Evolutionary conservation across 441 rosid genomes (phyloP).

Genomic region (Flueggea neowawraea): DNA sequence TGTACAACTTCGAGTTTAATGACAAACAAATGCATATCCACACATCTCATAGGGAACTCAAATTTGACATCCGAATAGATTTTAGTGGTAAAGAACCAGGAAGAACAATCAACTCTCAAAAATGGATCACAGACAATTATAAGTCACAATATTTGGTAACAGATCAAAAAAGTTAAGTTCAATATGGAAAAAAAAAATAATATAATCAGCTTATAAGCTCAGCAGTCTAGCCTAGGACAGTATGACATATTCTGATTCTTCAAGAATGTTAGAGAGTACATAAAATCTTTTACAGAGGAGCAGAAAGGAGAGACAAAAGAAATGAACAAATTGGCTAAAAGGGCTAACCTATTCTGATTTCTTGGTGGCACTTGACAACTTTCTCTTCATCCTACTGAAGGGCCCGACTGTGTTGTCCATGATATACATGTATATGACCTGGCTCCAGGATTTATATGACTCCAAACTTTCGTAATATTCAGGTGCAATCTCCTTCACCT

Average conservation of each 20-base stretch:
- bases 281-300: not conserved
- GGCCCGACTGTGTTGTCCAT: conserved; percentile 68
- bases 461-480: conserved; percentile 71
- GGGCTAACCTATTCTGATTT: conserved; percentile 50
- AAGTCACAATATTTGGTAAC: no score
- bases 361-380: conserved; percentile 30
- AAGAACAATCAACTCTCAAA: no score
- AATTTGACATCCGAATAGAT: no score
- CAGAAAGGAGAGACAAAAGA: conserved; percentile 1
- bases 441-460: conserved; percentile 73
- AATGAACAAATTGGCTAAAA: not conserved
- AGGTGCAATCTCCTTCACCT: conserved; percentile 80
- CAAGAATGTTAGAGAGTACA: conserved; percentile 21
- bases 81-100: no score
- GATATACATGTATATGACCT: conserved; percentile 77
- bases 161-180: no score
- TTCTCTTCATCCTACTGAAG: conserved; percentile 82
- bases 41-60: no score
- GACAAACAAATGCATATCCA: no score
- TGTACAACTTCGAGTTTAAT: no score
- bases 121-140: no score
- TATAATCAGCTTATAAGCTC: conserved; percentile 1
- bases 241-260: conserved; percentile 8
- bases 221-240: conserved; percentile 2
- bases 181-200: conserved; percentile 10